Evolutionary conservation across 1,139 yeast species (phyloP).

Genomic region (Pichia sp.): DNA sequence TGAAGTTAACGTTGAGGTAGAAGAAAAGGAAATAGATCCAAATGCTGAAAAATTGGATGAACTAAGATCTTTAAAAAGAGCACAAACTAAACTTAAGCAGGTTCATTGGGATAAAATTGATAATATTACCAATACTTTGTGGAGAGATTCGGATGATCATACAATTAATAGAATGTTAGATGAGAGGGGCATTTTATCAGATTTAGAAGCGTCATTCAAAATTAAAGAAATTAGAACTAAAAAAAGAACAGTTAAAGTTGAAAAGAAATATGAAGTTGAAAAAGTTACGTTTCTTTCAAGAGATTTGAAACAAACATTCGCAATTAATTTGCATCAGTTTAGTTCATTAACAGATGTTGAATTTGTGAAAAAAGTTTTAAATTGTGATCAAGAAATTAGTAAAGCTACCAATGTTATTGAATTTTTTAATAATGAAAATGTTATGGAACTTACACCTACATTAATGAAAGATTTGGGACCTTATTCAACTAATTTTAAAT

Average conservation of each 20-base stretch:
- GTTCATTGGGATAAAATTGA: constrained; percentile 92
- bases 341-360: constrained; percentile 49
- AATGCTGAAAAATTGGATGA: constrained; percentile 12
- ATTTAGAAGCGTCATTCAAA: constrained; percentile 73
- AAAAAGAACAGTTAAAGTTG: constrained; percentile 6
- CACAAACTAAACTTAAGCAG: constrained; percentile 70
- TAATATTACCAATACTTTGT: constrained; percentile 65
- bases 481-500: constrained; percentile 42
- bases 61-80: constrained; percentile 34
- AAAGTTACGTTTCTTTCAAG: constrained; percentile 59
- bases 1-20: too few relatives aligned
- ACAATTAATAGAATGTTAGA: constrained; percentile 46
- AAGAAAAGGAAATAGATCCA: constrained; percentile 10
- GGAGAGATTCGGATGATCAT: constrained; percentile 57
- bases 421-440: constrained; percentile 63
- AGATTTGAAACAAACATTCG: constrained; percentile 73
- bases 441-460: constrained; percentile 57
- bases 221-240: constrained; percentile 41
- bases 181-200: constrained; percentile 67
- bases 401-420: constrained; percentile 60
- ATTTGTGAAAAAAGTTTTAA: constrained; percentile 49
- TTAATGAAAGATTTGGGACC: constrained; percentile 65
- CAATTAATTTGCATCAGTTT: constrained; percentile 65
- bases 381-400: constrained; percentile 56
- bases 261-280: constrained; percentile 19